Evolutionary conservation across 371 early-diverging fungal species (phyloP), one percentile per base, ranked within the genome.

Genomic region (Mortierella sp.): DNA sequence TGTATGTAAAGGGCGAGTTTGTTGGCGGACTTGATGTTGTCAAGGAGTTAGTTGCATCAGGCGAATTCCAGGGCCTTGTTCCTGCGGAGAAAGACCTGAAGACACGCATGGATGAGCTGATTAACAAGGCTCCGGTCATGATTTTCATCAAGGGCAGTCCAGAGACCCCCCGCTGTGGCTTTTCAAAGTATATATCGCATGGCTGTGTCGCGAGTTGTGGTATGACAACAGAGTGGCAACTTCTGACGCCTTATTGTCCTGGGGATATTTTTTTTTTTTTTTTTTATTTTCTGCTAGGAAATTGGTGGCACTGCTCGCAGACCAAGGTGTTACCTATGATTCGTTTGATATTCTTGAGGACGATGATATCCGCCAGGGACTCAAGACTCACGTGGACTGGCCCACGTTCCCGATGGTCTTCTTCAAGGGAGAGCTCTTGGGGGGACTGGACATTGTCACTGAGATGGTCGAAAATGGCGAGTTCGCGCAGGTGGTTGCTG

Each of bases 61-160:
- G 92, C 21, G 96, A 95, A 69, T 90, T 95, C 72, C 82, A 87
- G 46, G 84, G 81, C 21, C 68, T 92, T 65, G 64, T 86, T 30
- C 92, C 92, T 14, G 82, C 87, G 51, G 90, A 90, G 67, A 90
- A 92, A 71, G 91, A 91, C 64, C 80, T 95, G 39, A 84, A 87
- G 61, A 87, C 86, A 3, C 87, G 90, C 28, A 84, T 94, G 51
- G 87, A 87, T 48, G 89, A 87, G 50, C 82, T 94, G 23, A 84
- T 90, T 41, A 79, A 84, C 60, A 86, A 87, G 52, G 86, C 88
- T 14, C 81, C 87, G 14, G 87, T 95, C 17, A 90, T 93, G 89
- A 83, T 95, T n/a, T 97, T 99, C 80, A 98, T 99, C 72, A 99
- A 98, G 81, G 99, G 99, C 32, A 89, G 89, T 37, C 95, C 96